Base-by-base conservation (phyloP, 2,329 filamentous ascomycete species). In the Fusarium mundagurra region DNA sequence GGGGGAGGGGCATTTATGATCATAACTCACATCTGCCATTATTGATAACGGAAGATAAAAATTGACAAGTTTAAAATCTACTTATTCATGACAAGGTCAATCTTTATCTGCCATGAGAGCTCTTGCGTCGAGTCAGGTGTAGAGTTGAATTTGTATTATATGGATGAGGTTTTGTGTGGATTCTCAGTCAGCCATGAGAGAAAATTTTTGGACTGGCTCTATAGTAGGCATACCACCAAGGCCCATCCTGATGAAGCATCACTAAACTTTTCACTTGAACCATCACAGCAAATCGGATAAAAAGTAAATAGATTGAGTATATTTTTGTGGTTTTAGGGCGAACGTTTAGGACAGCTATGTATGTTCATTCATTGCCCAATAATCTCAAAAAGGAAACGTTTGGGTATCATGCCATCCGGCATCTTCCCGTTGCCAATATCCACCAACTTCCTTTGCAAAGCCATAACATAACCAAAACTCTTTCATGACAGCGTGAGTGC, bases 1-100 rank as follows among this genome's bases (percentile, higher is more conserved):
- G 74, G 76, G 76, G 76, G 76, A 78, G 76, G 76, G 76, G 76
- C 71, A 72, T 51, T 66, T 64, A 33, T 67, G 50, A 51, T 64
- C 55, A 54, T 10, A 48, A 75, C 67, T 70, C 39, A 61, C 69
- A 57, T 73, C 61, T 58, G 61, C 12, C 76, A 77, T 77, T 69
- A 41, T 62, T 55, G 62, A 50, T 41, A 50, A 39, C 20, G 27
- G 24, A 9, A n/a, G 20, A 43, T 50, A 8, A 39, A 24, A 36
- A 45, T 11, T 13, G 44, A 20, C 8, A n/a, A 24, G 31, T n/a
- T 8, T 27, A 22, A 29, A 43, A 61, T 43, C 51, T 16, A 13
- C 48, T 41, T 63, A 18, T 38, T 8, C 16, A 47, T 41, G 20
- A 18, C 51, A 64, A 58, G 5, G n/a, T 20, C 13, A 31, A 27